Base-by-base conservation (phyloP, 202 grass and related monocot species). In the Zizania palustris region DNA sequence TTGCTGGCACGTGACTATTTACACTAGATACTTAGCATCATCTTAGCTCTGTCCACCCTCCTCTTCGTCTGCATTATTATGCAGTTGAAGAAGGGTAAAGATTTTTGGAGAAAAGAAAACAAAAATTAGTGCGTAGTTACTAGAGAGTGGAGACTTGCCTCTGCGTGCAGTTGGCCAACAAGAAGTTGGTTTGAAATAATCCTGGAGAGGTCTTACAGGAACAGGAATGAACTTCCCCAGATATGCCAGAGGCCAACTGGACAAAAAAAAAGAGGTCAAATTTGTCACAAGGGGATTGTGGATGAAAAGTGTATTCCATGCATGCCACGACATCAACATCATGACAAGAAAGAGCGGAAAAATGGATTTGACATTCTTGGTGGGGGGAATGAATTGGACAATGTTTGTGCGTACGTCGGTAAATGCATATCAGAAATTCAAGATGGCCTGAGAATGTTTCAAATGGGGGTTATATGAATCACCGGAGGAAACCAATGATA, bases 241-340 rank as follows among this genome's bases (percentile, higher is more conserved):
- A 68, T 77, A 80, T 38, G 83, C 86, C 14, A 91, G 70, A 15
- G 92, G 92, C 92, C 92, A 95, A 44, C 92, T 91, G 76, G 43
- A 85, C 81, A 56, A 49, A 58, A 80, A 71, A 56, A 1, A 1
- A 1, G 36, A 51, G 39, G 46, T 72, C 64, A 80, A 50, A 80
- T 73, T 57, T 73, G 16, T 50, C 34, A 60, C 0, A 20, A 45
- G 46, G 35, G 12, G 67, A 19, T 64, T 80, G 13, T 34, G 40
- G 33, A 39, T 11, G 28, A 51, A 45, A 45, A 19, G 36, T 11
- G 39, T 7, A 45, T 45, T 54, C 9, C 5, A 56, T 44, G 15
- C 18, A 67, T 68, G 43, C 12, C 65, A 68, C 7, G 34, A 44
- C 20, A 70, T 63, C 14, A 64, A 11, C 76, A 37, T 21, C 19